Percentiles rank a stretch among this genome's conserved stretches.
phyloP scores from a whole-genome alignment of 148 eudicot species.

The Beta vulgaris region DNA sequence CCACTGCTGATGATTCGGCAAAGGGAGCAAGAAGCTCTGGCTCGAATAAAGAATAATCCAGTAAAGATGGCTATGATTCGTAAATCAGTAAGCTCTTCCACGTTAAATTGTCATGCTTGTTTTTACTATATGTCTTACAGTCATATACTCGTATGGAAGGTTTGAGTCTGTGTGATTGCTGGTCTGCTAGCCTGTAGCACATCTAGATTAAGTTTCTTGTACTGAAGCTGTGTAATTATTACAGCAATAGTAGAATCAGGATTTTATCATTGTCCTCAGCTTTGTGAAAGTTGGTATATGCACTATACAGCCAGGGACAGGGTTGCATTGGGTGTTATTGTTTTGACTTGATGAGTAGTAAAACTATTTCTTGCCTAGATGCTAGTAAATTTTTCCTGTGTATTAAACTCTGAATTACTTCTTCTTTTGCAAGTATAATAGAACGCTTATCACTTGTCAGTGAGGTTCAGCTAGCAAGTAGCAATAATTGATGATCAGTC shows the following conservation, averaged over 20 bases:
- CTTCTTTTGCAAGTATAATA: not conserved
- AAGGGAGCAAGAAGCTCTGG: slow-evolving; percentile 92
- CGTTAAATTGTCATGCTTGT: not conserved
- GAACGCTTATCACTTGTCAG: no score
- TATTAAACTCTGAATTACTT: not conserved
- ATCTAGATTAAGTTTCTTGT: not conserved
- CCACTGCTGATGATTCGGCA: slow-evolving; percentile 93
- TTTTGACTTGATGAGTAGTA: not conserved
- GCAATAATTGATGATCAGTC: no score
- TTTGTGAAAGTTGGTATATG: not conserved
- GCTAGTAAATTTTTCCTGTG: not conserved
- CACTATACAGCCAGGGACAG: not conserved
- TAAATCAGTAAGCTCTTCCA: slow-evolving; percentile 59
- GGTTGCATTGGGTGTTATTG: not conserved
- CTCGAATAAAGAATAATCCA: slow-evolving; percentile 89
- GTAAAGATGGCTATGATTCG: slow-evolving; percentile 96
- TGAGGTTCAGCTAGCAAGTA: not conserved
- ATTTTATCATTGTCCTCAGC: not conserved
- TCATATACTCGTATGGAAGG: slow-evolving; percentile 7
- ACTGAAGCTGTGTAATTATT: not conserved
- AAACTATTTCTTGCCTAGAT: not conserved
- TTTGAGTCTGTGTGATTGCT: not conserved
- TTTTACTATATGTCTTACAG: not conserved
- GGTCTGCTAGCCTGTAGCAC: not conserved
- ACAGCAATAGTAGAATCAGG: not conserved